Evolutionary conservation across 2,329 filamentous ascomycete genomes (phyloP).

Genomic region (Verticillium isaacii): DNA sequence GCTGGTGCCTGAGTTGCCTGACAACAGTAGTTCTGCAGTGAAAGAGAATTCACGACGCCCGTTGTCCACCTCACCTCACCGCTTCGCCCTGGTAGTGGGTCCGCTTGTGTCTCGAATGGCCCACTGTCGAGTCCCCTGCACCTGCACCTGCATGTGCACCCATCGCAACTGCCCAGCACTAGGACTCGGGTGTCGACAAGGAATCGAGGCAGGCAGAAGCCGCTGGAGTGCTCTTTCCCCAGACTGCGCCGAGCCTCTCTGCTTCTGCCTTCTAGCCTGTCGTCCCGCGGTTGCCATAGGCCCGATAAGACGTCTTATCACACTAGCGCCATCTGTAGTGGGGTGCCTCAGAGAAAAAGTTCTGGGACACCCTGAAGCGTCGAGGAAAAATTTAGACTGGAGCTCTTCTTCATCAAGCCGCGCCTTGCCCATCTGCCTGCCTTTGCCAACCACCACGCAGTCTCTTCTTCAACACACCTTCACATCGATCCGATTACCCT

Average conservation of each 20-base stretch:
- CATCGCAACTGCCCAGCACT: not conserved
- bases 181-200: not conserved
- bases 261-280: conserved; percentile 2
- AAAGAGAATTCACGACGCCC: not conserved
- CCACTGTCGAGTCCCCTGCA: not conserved
- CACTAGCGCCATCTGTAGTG: conserved; percentile 9
- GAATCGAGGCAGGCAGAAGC: not conserved
- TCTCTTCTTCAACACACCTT: conserved; percentile 4
- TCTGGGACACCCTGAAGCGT: conserved; percentile 3
- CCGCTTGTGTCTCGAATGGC: not conserved
- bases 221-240: conserved; percentile 6
- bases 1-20: too few relatives aligned
- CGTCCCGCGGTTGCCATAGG: conserved; percentile 13
- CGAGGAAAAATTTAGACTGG: conserved; percentile 15
- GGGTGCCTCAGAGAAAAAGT: conserved; percentile 13
- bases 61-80: not conserved
- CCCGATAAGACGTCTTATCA: conserved; percentile 10
- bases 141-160: not conserved
- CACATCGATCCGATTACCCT: not conserved
- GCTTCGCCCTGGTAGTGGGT: not conserved
- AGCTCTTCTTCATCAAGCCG: conserved; percentile 5
- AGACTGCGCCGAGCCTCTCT: conserved; percentile 1
- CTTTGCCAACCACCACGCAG: conserved; percentile 8
- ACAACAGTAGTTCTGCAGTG: too few relatives aligned
- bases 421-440: conserved; percentile 2